Evolutionary conservation across 176 grass and related monocot species (phyloP).

Genomic region (Aegilops sharonensis): DNA sequence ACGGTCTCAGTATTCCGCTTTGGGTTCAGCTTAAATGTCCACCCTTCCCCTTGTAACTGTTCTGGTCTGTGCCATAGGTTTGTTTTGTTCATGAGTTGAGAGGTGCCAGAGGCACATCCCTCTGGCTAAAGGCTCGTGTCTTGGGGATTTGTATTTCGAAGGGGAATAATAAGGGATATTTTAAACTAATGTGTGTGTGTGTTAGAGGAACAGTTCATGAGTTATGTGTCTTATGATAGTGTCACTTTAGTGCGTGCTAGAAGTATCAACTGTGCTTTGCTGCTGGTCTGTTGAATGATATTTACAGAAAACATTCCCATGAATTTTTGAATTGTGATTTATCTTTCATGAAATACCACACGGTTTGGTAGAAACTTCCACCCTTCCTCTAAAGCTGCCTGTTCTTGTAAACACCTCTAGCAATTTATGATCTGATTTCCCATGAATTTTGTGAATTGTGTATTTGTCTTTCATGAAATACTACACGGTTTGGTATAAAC

Average conservation of each 20-base stretch:
- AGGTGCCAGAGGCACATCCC: neutral
- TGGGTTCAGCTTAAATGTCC: neutral
- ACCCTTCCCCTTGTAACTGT: neutral
- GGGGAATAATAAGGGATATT: neutral
- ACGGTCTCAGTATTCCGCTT: neutral
- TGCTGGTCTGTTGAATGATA: neutral
- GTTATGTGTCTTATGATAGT: neutral
- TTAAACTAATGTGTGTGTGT: too few relatives aligned
- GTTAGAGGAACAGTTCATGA: too few relatives aligned
- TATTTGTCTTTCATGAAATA: neutral
- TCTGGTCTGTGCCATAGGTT: neutral
- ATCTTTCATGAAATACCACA: neutral
- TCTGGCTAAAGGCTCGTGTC: neutral
- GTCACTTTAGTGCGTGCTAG: neutral
- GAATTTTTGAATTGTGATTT: neutral
- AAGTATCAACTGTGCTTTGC: neutral
- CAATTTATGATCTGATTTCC: neutral
- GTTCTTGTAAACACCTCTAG: neutral
- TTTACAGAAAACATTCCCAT: neutral
- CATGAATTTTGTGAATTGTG: too few relatives aligned
- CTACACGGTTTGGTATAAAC: neutral
- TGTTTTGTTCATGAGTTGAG: neutral
- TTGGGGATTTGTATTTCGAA: constrained; percentile 1
- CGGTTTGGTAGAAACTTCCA: neutral
- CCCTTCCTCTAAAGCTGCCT: neutral